Evolutionary conservation across 768 basidiomycete species (phyloP), one percentile per base, ranked within the genome.

Genomic region (Boletus edulis): DNA sequence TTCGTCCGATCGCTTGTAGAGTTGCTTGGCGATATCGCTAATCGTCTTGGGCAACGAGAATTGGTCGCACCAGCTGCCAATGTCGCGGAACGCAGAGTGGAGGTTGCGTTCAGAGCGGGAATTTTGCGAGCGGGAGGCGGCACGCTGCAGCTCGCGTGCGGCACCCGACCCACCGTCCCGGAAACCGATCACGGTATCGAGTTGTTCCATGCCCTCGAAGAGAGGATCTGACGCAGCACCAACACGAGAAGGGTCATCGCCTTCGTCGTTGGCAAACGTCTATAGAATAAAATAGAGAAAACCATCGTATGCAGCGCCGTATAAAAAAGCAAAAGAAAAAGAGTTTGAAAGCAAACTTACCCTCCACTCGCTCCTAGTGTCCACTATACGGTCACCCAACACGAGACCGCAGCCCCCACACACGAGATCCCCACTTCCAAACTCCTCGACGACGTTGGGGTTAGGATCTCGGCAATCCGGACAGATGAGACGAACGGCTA

Each of bases 241-340:
- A 63, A 99, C 97, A 89, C 97, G 97, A 62, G 97, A 98, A 59
- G 97, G 97, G 71, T 99, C 97, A 71, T 98, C 96, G 58, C 96
- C 95, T 78, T 99, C 97, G 65, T 98, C 96, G 69, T 98, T 97
- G 61, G 97, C 97, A 73, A 99, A 99, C 57, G 97, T 98, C 91
- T 98, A 76, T n/a, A 57, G 47, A 49, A 45, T 14, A 43, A n/a
- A n/a, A 39, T 9, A 17, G 27, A 27, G 8, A 53, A 12, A 18
- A 52, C 59, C 14, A 42, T 64, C 52, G 67, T 58, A 55, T 70
- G 62, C 65, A 67, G 60, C 40, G 39, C 56, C 43, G 53, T 24
- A 44, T 18, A 54, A 27, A 42, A 48, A 46, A 37, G 49, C 56
- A 60, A 56, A 60, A 57, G 51, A 29, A 57, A 61, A 59, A 52